These are phyloP conservation scores for Cenchrus purpureus DNA, from an alignment of 176 grass and related monocot species.

Conservation along the genomic window DNA sequence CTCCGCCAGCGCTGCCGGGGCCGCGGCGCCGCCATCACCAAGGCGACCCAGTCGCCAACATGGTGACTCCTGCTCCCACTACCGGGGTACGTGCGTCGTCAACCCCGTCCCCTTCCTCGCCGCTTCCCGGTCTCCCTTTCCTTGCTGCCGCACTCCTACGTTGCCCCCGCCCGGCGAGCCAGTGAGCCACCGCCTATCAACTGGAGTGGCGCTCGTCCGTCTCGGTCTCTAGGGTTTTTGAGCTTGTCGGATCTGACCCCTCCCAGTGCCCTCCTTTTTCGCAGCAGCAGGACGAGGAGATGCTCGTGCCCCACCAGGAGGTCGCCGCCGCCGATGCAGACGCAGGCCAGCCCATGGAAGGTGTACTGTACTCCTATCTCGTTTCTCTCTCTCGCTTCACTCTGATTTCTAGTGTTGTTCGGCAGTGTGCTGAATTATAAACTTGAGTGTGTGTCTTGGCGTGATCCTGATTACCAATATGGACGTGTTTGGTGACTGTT, in stretches of 20 bases:
- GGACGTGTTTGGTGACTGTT: constrained; percentile 1
- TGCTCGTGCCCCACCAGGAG: constrained; percentile 80
- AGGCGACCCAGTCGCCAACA: constrained; percentile 20
- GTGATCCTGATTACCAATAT: constrained; percentile 34
- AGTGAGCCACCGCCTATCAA: background rate
- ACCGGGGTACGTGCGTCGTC: constrained; percentile 58
- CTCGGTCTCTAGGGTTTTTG: constrained; percentile 39
- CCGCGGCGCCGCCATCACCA: background rate
- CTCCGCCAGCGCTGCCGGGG: background rate
- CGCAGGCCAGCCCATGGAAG: constrained; percentile 88
- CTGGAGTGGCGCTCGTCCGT: constrained; percentile 2
- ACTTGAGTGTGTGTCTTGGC: background rate
- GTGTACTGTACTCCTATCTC: constrained; percentile 39
- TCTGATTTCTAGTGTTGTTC: constrained; percentile 40
- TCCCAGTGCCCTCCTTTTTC: background rate
- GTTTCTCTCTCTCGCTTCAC: constrained; percentile 30
- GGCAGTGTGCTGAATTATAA: constrained; percentile 27
- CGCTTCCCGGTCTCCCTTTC: constrained; percentile 10
- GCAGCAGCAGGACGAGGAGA: constrained; percentile 85
- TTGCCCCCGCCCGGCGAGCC: background rate
- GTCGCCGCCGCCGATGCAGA: constrained; percentile 58
- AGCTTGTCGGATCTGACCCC: constrained; percentile 56
- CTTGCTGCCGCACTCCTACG: background rate
- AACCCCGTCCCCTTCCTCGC: background rate
- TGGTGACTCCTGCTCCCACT: constrained; percentile 73